A percentile compares a stretch with the other conserved stretches of the same genome.
Evolutionary conservation across 192 early-diverging fungal genomes (phyloP).

Genomic region (Coemansia sp.): DNA sequence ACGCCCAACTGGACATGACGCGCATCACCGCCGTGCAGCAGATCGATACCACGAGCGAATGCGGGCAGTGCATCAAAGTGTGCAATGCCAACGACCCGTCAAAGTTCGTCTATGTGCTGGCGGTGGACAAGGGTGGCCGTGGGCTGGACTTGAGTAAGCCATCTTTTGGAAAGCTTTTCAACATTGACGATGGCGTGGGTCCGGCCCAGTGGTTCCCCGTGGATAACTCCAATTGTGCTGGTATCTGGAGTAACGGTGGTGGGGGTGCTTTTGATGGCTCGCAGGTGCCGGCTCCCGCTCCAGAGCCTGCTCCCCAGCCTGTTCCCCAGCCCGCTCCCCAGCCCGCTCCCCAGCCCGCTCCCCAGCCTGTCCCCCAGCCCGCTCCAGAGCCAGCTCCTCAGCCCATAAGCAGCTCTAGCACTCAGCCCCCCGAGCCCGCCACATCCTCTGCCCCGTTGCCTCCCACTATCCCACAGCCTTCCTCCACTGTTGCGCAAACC

Average conservation of each 20-base stretch:
- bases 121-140: slow-evolving; percentile 55
- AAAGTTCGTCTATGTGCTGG: slow-evolving; percentile 55
- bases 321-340: not conserved
- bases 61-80: slow-evolving; percentile 57
- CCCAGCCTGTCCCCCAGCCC: not conserved
- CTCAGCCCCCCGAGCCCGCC: not conserved
- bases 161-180: slow-evolving; percentile 52
- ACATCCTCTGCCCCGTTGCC: not conserved
- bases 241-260: slow-evolving; percentile 37
- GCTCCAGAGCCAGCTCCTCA: no score
- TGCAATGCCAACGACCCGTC: slow-evolving; percentile 37
- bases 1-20: slow-evolving; percentile 49
- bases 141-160: slow-evolving; percentile 56
- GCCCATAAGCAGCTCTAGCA: not conserved
- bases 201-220: slow-evolving; percentile 51
- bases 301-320: not conserved
- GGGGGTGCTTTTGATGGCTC: slow-evolving; percentile 6
- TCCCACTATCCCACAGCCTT: not conserved
- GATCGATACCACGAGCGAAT: slow-evolving; percentile 46
- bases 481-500: not conserved
- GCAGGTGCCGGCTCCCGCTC: slow-evolving; percentile 8
- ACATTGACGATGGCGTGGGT: slow-evolving; percentile 48
- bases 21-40: slow-evolving; percentile 56
- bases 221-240: slow-evolving; percentile 42
- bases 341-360: slow-evolving; percentile 1